Base-by-base conservation (phyloP, 2,329 filamentous ascomycete genomes). In the Lachnellula willkommii region DNA sequence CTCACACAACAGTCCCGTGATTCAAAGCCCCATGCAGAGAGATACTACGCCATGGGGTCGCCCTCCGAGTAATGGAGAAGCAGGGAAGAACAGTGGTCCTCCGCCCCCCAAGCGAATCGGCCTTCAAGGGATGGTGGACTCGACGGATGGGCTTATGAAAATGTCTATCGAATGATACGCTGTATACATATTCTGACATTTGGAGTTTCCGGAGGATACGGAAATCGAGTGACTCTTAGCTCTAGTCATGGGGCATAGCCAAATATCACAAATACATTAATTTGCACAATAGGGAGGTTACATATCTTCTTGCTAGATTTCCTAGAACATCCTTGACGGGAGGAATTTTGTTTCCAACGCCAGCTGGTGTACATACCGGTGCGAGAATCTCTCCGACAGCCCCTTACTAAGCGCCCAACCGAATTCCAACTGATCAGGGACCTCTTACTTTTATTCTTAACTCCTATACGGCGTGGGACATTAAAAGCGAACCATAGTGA, bases 141-240 rank as follows among this genome's bases (percentile, higher is more conserved):
- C 93, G n/a, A 90, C 90, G 69, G 93, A 96, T 70, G 89, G 91
- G 1, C 79, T 96, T 62, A 96, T 96, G 87, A 91, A 93, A 66
- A 94, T 97, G 89, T 96, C 89, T 71, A 96, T 96, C 67, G 92
- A 96, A 71, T 96, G 48, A 66, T 17, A 17, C 6, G 3, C 8
- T 47, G 22, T 17, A 22, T 28, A 47, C 12, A 47, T 47, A 47
- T 47, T 28, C 7, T 12, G 15, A 32, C 7, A 47, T 35, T 47
- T 47, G 14, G 37, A 17, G 37, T 15, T 17, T 17, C 8, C 15
- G 15, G 37, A 17, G 37, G 15, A 40, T 40, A 40, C 9, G 14
- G 15, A 15, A 17, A 17, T 40, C 15, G 5, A 40, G 37, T n/a
- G 14, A 40, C 15, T n/a, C n/a, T 40, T 40, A 40, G 37, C 37